Base-by-base conservation (phyloP, 2,329 filamentous ascomycete species). In the Penicillium nordicum region DNA sequence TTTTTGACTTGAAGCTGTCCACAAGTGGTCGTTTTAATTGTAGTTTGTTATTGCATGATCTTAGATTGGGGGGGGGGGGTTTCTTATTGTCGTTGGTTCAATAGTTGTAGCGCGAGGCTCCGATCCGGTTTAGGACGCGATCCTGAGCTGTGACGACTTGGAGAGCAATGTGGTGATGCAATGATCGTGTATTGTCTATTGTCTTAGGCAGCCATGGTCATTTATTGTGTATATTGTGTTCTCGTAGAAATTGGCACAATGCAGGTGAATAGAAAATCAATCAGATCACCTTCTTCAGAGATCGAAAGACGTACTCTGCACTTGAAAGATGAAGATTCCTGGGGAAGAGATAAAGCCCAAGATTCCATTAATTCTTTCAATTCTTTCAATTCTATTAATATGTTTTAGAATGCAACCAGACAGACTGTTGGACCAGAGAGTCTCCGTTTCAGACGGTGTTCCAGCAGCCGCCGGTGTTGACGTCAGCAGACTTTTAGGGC, bases 401-500 rank as follows among this genome's bases (percentile, higher is more conserved):
- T 45, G 54, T 61, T 50, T 59, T 44, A 55, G 27, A 29, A 45
- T 62, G 53, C 42, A 56, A 55, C 50, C 53, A 29, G 36, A 41
- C 27, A 11, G 51, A 21, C 21, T 43, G 52, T 56, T 61, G 57
- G 59, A 30, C 53, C 37, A 37, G 38, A 53, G 43, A 48, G 61
- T 54, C 54, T 46, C 12, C 43, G 60, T 65, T 64, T 64, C 61
- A 65, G 47, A 25, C 25, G 42, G 41, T 58, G 64, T 66, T 65
- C 57, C 63, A 65, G 57, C 38, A 67, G 57, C 53, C 60, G 62
- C 63, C 57, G 55, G 42, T 21, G 47, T 63, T 65, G 62, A 63
- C 63, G 63, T 66, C 63, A 66, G 57, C 63, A 66, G 57, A 56
- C 29, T 11, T 50, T 48, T 53, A 48, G 50, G 53, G 53, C 50